Evolutionary conservation across 257 asterid species (phyloP).

Genomic region (Scutellaria baicalensis): DNA sequence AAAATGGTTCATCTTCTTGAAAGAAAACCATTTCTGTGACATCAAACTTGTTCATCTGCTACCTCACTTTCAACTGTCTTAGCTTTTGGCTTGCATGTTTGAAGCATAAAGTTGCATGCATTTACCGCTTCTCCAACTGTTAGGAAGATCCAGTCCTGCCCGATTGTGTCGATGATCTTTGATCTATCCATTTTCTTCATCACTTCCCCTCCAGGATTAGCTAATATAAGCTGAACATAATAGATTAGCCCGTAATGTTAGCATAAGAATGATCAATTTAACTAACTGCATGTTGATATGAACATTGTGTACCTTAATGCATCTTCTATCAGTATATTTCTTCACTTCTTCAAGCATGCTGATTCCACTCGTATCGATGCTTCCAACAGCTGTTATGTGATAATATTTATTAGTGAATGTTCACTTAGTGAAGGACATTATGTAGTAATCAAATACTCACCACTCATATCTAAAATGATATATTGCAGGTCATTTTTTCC

Average conservation of each 20-base stretch:
- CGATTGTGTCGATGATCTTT: slow-evolving; percentile 33
- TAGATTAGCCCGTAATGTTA: not conserved
- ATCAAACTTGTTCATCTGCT: slow-evolving; percentile 44
- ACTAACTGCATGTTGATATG: not conserved
- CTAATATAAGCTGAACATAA: slow-evolving; percentile 46
- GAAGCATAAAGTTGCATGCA: slow-evolving; percentile 58
- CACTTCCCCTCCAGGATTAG: slow-evolving; percentile 73
- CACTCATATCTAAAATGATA: slow-evolving; percentile 61
- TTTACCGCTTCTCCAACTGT: slow-evolving; percentile 69
- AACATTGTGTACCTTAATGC: slow-evolving; percentile 40
- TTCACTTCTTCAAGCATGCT: slow-evolving; percentile 61
- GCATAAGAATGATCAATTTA: not conserved
- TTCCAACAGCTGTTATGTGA: slow-evolving; percentile 55
- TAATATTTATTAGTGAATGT: slow-evolving; percentile 10
- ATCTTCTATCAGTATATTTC: slow-evolving; percentile 39
- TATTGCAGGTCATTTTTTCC: slow-evolving; percentile 40
- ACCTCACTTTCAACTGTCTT: slow-evolving; percentile 39
- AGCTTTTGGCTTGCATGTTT: slow-evolving; percentile 38
- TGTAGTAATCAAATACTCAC: slow-evolving; percentile 29
- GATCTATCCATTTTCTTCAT: slow-evolving; percentile 69
- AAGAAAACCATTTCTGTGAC: not conserved
- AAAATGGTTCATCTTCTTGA: not conserved
- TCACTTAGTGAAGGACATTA: not conserved
- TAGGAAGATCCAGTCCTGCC: slow-evolving; percentile 61
- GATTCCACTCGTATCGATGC: slow-evolving; percentile 66